These are phyloP conservation scores for Allium cepa DNA, from an alignment of 106 monocot genomes.

Conservation along the genomic window DNA sequence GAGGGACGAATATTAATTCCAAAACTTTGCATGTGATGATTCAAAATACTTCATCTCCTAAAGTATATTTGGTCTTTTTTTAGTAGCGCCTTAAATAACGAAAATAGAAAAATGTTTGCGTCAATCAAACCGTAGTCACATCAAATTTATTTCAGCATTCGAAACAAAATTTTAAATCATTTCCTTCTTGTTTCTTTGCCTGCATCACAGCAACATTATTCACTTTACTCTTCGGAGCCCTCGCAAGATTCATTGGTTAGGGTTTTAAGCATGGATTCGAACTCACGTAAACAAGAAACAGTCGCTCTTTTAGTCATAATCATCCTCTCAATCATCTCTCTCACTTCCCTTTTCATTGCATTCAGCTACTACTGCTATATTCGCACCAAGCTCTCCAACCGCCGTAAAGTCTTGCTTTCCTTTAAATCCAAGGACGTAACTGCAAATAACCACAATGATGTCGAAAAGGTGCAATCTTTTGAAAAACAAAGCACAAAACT, in stretches of 20 bases:
- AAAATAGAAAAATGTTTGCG: too few relatives aligned
- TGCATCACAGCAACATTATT: constrained; percentile 31
- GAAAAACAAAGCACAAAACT: too few relatives aligned
- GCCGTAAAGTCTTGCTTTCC: constrained; percentile 22
- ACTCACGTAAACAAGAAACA: constrained; percentile 32
- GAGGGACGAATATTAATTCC: too few relatives aligned
- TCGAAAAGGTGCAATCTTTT: not conserved
- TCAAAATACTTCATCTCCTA: too few relatives aligned
- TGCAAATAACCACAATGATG: not conserved
- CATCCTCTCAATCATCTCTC: constrained; percentile 61
- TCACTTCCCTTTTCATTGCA: constrained; percentile 65
- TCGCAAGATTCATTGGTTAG: not conserved
- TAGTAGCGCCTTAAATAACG: too few relatives aligned
- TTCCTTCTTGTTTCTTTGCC: too few relatives aligned
- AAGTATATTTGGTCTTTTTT: too few relatives aligned
- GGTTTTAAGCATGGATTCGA: constrained; percentile 18
- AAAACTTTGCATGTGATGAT: too few relatives aligned
- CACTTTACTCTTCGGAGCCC: too few relatives aligned
- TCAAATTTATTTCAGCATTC: too few relatives aligned
- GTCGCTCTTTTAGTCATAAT: constrained; percentile 60
- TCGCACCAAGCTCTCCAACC: constrained; percentile 70
- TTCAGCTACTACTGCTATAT: constrained; percentile 98
- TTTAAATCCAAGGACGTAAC: constrained; percentile 17
- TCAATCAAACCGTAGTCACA: too few relatives aligned
- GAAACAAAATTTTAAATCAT: too few relatives aligned